Evolutionary conservation across 495 filamentous ascomycete genomes (phyloP).

Genomic region (Wilcoxina mikolae): DNA sequence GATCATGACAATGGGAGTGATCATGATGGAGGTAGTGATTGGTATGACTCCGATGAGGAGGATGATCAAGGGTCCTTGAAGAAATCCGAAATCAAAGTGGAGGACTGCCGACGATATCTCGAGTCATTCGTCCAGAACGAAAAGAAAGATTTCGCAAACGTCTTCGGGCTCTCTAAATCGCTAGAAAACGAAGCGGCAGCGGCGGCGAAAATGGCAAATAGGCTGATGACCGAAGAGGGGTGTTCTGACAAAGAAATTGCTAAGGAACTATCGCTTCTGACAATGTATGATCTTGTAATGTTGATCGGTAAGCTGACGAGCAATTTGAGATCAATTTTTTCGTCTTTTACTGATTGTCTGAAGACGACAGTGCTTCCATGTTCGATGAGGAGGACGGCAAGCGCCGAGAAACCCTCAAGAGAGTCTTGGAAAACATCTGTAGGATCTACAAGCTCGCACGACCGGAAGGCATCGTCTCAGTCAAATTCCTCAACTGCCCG

Average conservation of each 20-base stretch:
- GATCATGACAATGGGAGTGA: no score
- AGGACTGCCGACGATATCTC: no score
- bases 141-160: no score
- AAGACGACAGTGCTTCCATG: conserved; percentile 9
- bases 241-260: conserved; percentile 1
- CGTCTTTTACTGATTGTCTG: background rate
- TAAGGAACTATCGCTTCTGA: background rate
- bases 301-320: conserved; percentile 7
- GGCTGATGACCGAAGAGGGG: background rate
- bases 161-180: no score
- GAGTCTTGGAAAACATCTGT: background rate
- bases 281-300: conserved; percentile 9
- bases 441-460: conserved; percentile 2
- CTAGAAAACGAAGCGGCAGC: background rate
- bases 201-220: conserved; percentile 1
- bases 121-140: no score
- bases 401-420: background rate
- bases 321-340: no score
- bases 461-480: background rate
- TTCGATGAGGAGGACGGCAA: background rate
- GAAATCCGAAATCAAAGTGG: no score
- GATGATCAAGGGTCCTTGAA: no score
- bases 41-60: no score
- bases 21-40: no score
- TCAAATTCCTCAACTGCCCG: background rate